Base-by-base conservation (phyloP, 2,329 filamentous ascomycete species). In the Zasmidium angulare region DNA sequence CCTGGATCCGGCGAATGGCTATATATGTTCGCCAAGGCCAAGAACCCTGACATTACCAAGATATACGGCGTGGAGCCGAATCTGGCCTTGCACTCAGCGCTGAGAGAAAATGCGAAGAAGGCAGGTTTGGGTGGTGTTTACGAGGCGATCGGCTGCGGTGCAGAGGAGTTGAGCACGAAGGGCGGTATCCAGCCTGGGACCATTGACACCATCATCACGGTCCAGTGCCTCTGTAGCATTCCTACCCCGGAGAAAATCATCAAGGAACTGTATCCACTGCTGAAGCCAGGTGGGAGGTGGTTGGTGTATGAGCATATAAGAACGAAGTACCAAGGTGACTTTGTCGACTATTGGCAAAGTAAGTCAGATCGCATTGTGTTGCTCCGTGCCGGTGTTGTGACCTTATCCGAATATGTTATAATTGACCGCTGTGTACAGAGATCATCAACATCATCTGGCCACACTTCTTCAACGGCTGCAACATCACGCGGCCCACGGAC, bases 61-160 rank as follows among this genome's bases (percentile, higher is more conserved):
- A 75, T 89, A 47, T 87, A 84, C 66, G 87, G 86, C 56, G 80
- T 89, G 3, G 87, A 89, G 74, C 87, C 87, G 2, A 89, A 88
- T 69, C 56, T 70, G 0, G 78, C 77, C 36, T 82, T 84, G 55
- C 83, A 86, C 63, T 70, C 69, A 0, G 71, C 72, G 3, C 74
- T 89, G 53, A 72, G 76, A 1, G 68, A 71, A 43, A 79, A 78
- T 21, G 78, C 87, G 2, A 68, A 72, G 11, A 77, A 79, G 1
- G 79, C 83, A 1, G 85, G 84, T 0, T 72, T 89, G 1, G 76
- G 79, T 6, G 82, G 77, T 53, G 73, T 82, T 7, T 89, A 89
- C 70, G 80, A 85, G 68, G 81, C 89, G 58, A 79, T 87, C 10
- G 84, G 85, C 1, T 79, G 84, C 3, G 87, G 86, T 1, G 84